Conservation (phyloP, 1,284 basidiomycete genomes). For the Marasmius fiardii region DNA sequence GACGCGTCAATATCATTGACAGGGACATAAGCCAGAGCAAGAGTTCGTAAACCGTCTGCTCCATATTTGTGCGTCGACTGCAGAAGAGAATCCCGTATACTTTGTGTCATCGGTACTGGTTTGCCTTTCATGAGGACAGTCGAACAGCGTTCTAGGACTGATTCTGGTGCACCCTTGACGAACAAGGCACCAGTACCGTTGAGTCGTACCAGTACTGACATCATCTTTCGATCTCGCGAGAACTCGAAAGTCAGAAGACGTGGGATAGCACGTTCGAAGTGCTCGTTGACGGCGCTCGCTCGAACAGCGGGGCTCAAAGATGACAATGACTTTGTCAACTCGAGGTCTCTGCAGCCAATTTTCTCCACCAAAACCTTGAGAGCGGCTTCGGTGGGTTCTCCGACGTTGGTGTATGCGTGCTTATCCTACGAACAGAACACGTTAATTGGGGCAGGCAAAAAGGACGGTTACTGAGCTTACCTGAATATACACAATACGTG, state of each 20-base stretch:
- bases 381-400: slow-evolving; percentile 96
- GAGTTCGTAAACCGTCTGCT: slow-evolving; percentile 80
- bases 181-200: slow-evolving; percentile 67
- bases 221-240: slow-evolving; percentile 97
- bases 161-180: slow-evolving; percentile 96
- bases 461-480: slow-evolving; percentile 39
- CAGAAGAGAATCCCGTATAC: slow-evolving; percentile 63
- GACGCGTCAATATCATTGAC: slow-evolving; percentile 73
- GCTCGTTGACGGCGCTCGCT: slow-evolving; percentile 81
- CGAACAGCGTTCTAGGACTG: slow-evolving; percentile 86
- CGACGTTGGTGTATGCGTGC: slow-evolving; percentile 78
- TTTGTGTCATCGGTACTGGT: slow-evolving; percentile 58
- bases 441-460: slow-evolving; percentile 5
- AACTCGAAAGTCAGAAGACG: slow-evolving; percentile 95
- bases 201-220: slow-evolving; percentile 86
- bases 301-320: slow-evolving; percentile 60
- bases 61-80: slow-evolving; percentile 75
- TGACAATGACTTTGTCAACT: slow-evolving; percentile 53
- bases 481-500: slow-evolving; percentile 82
- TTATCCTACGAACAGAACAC: slow-evolving; percentile 57
- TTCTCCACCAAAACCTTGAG: slow-evolving; percentile 94
- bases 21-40: slow-evolving; percentile 88
- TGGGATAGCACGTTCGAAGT: slow-evolving; percentile 72
- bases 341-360: slow-evolving; percentile 57
- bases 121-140: slow-evolving; percentile 70